phyloP scores from a whole-genome alignment of 371 early-diverging fungal species.

The Conidiobolus incongruus region DNA sequence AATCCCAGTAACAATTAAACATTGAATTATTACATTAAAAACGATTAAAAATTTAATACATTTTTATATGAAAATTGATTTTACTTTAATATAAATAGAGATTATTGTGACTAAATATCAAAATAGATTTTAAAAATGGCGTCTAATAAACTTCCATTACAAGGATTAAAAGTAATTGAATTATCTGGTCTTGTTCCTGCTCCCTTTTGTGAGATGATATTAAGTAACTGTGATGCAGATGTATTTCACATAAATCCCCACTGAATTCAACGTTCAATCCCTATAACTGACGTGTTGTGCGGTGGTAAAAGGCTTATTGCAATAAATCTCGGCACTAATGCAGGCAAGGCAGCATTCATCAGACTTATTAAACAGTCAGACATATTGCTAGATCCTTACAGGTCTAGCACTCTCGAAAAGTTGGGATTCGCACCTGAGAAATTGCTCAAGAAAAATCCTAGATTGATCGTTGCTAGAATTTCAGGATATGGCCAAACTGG shows the following conservation, averaged over 20 bases:
- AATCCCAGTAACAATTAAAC: too few species aligned
- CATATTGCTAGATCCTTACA: slow-evolving; percentile 50
- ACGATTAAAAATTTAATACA: too few species aligned
- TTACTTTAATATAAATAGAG: too few species aligned
- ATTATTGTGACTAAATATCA: too few species aligned
- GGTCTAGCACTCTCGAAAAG: slow-evolving; percentile 50
- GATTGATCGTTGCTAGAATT: slow-evolving; percentile 34
- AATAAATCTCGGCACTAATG: slow-evolving; percentile 29
- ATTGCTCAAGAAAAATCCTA: slow-evolving; percentile 23
- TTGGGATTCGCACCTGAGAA: slow-evolving; percentile 42
- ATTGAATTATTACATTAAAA: too few species aligned
- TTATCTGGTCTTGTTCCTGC: slow-evolving; percentile 54
- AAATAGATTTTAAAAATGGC: too few species aligned
- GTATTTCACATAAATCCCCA: slow-evolving; percentile 36
- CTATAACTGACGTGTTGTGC: neutral
- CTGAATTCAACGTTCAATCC: neutral
- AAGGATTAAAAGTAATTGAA: slow-evolving; percentile 34
- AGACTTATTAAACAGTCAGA: slow-evolving; percentile 25
- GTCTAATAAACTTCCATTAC: slow-evolving; percentile 13
- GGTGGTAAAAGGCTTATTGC: slow-evolving; percentile 45
- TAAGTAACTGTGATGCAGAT: slow-evolving; percentile 50
- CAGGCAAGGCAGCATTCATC: slow-evolving; percentile 18
- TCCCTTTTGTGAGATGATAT: slow-evolving; percentile 35
- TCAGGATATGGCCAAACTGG: slow-evolving; percentile 51
- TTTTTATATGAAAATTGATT: too few species aligned